Percentiles rank a stretch among this genome's conserved stretches.
Conservation (phyloP, 768 basidiomycete species). For the Chalciporus chontae region DNA sequence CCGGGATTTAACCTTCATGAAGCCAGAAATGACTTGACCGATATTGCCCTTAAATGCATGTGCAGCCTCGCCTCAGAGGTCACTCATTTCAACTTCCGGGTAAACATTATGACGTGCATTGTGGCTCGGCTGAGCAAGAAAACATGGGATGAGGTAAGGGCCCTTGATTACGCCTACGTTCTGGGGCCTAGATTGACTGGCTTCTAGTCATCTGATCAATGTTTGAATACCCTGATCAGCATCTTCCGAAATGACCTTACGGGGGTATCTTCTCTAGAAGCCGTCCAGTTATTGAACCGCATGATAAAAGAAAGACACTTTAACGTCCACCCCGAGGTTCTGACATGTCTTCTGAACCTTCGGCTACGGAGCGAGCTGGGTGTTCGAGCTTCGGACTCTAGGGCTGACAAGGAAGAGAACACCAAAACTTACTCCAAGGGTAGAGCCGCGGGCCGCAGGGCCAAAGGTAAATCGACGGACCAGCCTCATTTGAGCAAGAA, state of each 20-base stretch:
- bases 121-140: slow-evolving; percentile 79
- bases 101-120: slow-evolving; percentile 86
- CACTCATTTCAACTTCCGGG: slow-evolving; percentile 95
- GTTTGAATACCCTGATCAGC: slow-evolving; percentile 73
- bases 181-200: slow-evolving; percentile 7
- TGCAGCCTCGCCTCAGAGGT: slow-evolving; percentile 79
- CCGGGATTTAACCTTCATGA: slow-evolving; percentile 18
- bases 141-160: slow-evolving; percentile 83
- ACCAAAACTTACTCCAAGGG: slow-evolving; percentile 41
- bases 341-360: slow-evolving; percentile 79
- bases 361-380: slow-evolving; percentile 85
- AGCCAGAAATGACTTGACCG: slow-evolving; percentile 66
- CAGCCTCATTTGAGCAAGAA: slow-evolving; percentile 90
- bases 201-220: slow-evolving; percentile 76
- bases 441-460: slow-evolving; percentile 36
- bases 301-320: slow-evolving; percentile 95
- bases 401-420: slow-evolving; percentile 51
- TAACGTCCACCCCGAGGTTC: slow-evolving; percentile 84
- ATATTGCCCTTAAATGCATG: slow-evolving; percentile 77
- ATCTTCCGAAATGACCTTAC: slow-evolving; percentile 83
- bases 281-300: slow-evolving; percentile 86
- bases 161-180: slow-evolving; percentile 4
- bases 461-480: slow-evolving; percentile 55
- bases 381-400: slow-evolving; percentile 71
- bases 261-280: slow-evolving; percentile 79